phyloP scores from a whole-genome alignment of 345 rosid species.

The Eucalyptus decipiens region DNA sequence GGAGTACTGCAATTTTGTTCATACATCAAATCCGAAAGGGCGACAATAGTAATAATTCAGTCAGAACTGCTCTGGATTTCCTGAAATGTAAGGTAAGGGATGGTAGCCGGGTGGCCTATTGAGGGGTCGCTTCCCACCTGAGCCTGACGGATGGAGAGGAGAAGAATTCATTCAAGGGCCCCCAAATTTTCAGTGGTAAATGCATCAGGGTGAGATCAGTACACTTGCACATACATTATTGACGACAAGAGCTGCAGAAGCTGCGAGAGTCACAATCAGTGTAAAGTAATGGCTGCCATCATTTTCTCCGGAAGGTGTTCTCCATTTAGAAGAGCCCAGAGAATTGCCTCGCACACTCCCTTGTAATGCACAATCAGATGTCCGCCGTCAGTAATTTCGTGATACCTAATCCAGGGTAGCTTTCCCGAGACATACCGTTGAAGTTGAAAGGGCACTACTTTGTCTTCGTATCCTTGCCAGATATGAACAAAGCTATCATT shows the following conservation, averaged over 20 bases:
- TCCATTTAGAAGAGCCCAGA: constrained; percentile 55
- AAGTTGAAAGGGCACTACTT: constrained; percentile 67
- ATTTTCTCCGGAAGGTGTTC: constrained; percentile 22
- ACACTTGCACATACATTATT: neutral
- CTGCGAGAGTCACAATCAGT: neutral
- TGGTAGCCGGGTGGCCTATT: neutral
- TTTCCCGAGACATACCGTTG: constrained; percentile 51
- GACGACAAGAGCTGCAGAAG: neutral
- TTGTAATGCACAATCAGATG: constrained; percentile 74
- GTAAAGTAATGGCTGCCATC: neutral
- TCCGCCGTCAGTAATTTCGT: constrained; percentile 82
- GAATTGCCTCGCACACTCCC: constrained; percentile 57
- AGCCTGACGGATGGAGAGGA: neutral
- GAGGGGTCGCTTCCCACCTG: neutral
- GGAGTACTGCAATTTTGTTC: neutral
- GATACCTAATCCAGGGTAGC: constrained; percentile 76
- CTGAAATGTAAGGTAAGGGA: neutral
- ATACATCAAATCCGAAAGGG: neutral
- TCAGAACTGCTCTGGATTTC: neutral
- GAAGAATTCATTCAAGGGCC: neutral
- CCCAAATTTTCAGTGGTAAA: neutral
- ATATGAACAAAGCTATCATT: constrained; percentile 46
- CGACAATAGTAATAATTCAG: neutral
- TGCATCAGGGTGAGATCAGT: neutral
- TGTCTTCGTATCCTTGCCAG: constrained; percentile 91